These are phyloP conservation scores for Cutaneotrichosporon cutaneum DNA, from an alignment of 1,284 basidiomycete genomes.

Conservation along the genomic window DNA sequence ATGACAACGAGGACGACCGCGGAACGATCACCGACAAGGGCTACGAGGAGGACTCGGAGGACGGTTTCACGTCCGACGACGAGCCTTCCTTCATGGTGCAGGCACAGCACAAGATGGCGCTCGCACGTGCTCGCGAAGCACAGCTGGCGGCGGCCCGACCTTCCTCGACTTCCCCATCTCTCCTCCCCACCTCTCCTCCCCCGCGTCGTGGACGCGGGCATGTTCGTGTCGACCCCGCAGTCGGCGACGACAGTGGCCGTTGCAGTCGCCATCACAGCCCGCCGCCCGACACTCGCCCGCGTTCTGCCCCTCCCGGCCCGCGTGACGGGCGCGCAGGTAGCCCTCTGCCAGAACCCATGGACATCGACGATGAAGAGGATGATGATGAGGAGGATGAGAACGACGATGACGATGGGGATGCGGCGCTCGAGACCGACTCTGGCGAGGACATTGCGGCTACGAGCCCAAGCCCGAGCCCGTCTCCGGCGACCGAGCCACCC, in stretches of 20 bases:
- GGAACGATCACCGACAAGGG: constrained; percentile 24
- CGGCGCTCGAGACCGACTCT: background rate
- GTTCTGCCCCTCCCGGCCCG: constrained; percentile 36
- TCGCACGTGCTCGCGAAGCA: constrained; percentile 10
- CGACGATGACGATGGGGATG: constrained; percentile 57
- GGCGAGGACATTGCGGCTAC: background rate
- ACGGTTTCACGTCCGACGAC: constrained; percentile 37
- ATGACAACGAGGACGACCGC: constrained; percentile 9
- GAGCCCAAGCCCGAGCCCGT: background rate
- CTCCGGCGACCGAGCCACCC: background rate
- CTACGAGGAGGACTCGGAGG: constrained; percentile 44
- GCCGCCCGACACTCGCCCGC: constrained; percentile 30
- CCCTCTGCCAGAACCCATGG: constrained; percentile 36
- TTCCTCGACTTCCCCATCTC: constrained; percentile 18
- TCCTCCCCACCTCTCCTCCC: constrained; percentile 29
- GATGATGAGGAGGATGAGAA: constrained; percentile 43
- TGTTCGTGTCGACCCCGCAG: constrained; percentile 34
- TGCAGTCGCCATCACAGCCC: constrained; percentile 43
- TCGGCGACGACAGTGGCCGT: constrained; percentile 18
- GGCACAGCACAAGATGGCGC: constrained; percentile 1
- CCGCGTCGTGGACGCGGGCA: constrained; percentile 41
- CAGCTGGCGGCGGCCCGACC: constrained; percentile 13
- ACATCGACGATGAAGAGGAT: constrained; percentile 59
- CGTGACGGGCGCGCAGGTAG: constrained; percentile 40
- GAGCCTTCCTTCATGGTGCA: constrained; percentile 18